Conservation (phyloP, 805 yeast species). For the Nakazawaea ernobii region DNA sequence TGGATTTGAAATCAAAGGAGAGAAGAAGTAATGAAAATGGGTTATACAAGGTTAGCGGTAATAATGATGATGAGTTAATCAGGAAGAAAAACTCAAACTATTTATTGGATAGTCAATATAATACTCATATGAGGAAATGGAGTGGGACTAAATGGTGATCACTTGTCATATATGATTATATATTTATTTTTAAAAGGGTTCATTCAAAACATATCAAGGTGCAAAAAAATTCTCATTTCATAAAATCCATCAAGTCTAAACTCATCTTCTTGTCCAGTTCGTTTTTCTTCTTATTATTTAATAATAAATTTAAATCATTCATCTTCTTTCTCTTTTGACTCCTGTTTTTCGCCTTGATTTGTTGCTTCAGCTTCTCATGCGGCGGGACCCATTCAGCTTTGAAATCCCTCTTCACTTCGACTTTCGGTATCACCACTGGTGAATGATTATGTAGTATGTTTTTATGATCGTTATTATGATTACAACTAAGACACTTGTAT, state of each 20-base stretch:
- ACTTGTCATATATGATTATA: neutral
- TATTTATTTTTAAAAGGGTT: neutral
- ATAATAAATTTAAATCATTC: slow-evolving; percentile 19
- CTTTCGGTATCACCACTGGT: neutral
- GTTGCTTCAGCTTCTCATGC: neutral
- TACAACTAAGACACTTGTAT: slow-evolving; percentile 19
- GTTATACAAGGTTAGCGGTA: neutral
- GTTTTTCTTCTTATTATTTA: slow-evolving; percentile 10
- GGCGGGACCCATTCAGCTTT: slow-evolving; percentile 9
- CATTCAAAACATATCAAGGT: neutral
- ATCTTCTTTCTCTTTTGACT: slow-evolving; percentile 19
- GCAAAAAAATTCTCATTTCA: slow-evolving; percentile 14
- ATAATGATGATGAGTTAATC: neutral
- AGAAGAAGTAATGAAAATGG: neutral
- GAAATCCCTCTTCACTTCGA: neutral
- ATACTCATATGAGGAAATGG: slow-evolving; percentile 6
- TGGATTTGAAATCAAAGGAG: neutral
- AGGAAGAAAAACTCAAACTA: slow-evolving; percentile 1
- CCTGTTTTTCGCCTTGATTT: slow-evolving; percentile 4
- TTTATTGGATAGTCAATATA: slow-evolving; percentile 2
- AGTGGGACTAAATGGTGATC: neutral
- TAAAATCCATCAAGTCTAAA: slow-evolving; percentile 23
- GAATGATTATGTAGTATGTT: slow-evolving; percentile 2
- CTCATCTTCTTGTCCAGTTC: slow-evolving; percentile 14
- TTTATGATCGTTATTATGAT: slow-evolving; percentile 10